Evolutionary conservation across 108 stramenopile genomes (phyloP).

Genomic region (Cylindrotheca fusiformis): DNA sequence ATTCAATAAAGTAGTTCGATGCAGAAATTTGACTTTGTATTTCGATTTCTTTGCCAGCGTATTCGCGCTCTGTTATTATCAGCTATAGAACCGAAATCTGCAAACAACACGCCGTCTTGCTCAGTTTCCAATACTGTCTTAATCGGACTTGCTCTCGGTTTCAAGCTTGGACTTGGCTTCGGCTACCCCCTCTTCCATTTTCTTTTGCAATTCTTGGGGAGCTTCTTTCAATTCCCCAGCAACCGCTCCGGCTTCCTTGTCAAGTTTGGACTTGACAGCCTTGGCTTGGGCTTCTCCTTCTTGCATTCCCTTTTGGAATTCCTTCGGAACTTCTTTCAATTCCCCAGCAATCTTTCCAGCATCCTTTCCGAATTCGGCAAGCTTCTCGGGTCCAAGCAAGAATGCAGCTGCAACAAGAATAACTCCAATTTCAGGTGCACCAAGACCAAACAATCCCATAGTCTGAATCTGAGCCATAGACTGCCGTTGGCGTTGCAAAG

Average conservation of each 20-base stretch:
- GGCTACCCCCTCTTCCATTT: too few species aligned
- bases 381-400: conserved; percentile 90
- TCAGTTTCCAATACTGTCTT: too few species aligned
- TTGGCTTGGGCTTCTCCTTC: conserved; percentile 86
- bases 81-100: too few species aligned
- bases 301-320: conserved; percentile 90
- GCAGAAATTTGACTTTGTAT: too few species aligned
- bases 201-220: too few species aligned
- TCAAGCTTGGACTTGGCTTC: too few species aligned
- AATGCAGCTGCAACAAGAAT: conserved; percentile 91
- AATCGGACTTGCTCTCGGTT: too few species aligned
- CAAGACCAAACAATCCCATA: conserved; percentile 91
- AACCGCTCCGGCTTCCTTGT: not conserved
- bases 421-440: conserved; percentile 90
- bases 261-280: conserved; percentile 41
- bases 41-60: too few species aligned
- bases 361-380: conserved; percentile 90
- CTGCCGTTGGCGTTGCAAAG: conserved; percentile 52
- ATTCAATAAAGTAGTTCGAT: too few species aligned
- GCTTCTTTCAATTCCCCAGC: not conserved
- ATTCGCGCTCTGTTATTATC: too few species aligned
- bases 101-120: too few species aligned
- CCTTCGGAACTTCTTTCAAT: conserved; percentile 92
- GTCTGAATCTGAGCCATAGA: conserved; percentile 80
- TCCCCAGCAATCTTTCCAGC: conserved; percentile 95